Base-by-base conservation (phyloP, 257 asterid genomes). In the Dorcoceras hygrometricum region DNA sequence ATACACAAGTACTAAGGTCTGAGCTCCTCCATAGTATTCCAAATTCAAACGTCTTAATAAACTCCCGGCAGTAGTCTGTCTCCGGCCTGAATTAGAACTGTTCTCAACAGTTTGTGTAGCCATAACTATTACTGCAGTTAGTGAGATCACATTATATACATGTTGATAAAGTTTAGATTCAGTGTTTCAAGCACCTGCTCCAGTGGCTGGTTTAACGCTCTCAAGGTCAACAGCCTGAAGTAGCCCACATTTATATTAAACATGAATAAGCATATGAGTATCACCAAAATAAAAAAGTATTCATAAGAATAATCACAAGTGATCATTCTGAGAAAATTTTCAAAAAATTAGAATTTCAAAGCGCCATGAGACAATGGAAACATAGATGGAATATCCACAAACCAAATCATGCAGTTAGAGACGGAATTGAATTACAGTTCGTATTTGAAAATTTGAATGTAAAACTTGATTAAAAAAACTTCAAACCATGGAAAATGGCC, bases 191-290 rank as follows among this genome's bases (percentile, higher is more conserved):
- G 65, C 25, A 89, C 98, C 98, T 85, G 96, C 96, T 71, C 95
- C 82, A 56, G 90, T 69, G 65, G 96, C 89, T 48, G 99, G 97
- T 80, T 86, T 95, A 58, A 93, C 56, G 71, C 87, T 90, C 73
- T 82, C 80, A 63, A 93, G 91, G 78, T 88, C 98, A 71, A 88
- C 91, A 1, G 84, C 91, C 80, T 93, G 94, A 78, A 93, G 97
- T 80, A 90, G 94, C 73, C 97, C 66, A 68, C 6, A 34, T 63
- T 23, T 19, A 68, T 57, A 69, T 66, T 66, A 68, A 67, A 31
- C 7, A 14, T 12, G 5, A 64, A 11, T 27, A 5, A n/a, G 54
- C 54, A n/a, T n/a, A n/a, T n/a, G n/a, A n/a, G 23, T 27, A 23
- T 22, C 8, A 66, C 57, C 25, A 23, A n/a, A 67, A 29, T 2